These are phyloP conservation scores for Leucocoprinus birnbaumii DNA, from an alignment of 768 basidiomycete genomes.

Conservation along the genomic window DNA sequence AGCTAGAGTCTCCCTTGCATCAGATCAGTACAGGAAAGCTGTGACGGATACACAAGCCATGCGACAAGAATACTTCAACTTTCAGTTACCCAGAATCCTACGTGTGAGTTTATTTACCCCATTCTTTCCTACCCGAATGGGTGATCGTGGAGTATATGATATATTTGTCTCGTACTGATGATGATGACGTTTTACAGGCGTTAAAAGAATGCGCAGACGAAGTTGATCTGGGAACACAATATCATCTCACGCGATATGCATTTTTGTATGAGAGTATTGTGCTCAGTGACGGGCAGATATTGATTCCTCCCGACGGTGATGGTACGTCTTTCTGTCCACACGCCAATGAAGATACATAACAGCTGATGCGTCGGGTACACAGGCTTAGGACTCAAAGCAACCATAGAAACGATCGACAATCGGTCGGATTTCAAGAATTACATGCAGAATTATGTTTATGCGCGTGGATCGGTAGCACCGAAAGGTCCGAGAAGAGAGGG, in stretches of 20 bases:
- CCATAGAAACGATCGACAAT: slow-evolving; percentile 91
- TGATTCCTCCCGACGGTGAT: slow-evolving; percentile 75
- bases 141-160: not conserved
- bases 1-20: slow-evolving; percentile 76
- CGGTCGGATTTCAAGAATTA: slow-evolving; percentile 92
- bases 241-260: slow-evolving; percentile 92
- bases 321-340: slow-evolving; percentile 35
- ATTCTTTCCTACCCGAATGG: not conserved
- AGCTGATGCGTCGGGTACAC: slow-evolving; percentile 7
- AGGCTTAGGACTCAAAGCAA: slow-evolving; percentile 77
- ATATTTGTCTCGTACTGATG: no score
- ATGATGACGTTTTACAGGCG: slow-evolving; percentile 45
- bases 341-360: not conserved
- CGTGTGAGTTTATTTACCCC: slow-evolving; percentile 54
- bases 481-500: slow-evolving; percentile 87
- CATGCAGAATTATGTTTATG: slow-evolving; percentile 97
- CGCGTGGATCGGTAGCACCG: slow-evolving; percentile 57
- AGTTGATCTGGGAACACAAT: slow-evolving; percentile 96
- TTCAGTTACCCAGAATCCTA: slow-evolving; percentile 90
- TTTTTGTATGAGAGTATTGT: slow-evolving; percentile 92
- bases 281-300: slow-evolving; percentile 81
- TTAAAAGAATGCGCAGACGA: slow-evolving; percentile 96
- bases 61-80: slow-evolving; percentile 97
- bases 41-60: slow-evolving; percentile 86
- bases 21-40: slow-evolving; percentile 88